Percentiles rank a stretch among this genome's conserved stretches.
phyloP scores from a whole-genome alignment of 768 basidiomycete genomes.

The Amanita molliuscula region DNA sequence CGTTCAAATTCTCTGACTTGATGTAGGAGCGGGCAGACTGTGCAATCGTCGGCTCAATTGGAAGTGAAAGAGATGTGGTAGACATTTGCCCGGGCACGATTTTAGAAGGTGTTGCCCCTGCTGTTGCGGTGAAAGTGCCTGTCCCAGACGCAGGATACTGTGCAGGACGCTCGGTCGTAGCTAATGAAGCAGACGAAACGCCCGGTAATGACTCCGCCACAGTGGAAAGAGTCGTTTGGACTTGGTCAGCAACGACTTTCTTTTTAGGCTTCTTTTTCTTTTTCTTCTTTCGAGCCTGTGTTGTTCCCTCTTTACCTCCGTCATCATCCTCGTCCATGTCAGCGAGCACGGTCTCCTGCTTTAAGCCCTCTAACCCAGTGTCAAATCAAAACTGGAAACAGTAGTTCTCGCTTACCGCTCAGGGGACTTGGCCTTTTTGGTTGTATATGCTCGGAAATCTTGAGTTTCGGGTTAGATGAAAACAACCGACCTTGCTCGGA shows the following conservation, averaged over 20 bases:
- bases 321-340: constrained; percentile 60
- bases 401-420: neutral
- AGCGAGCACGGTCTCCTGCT: constrained; percentile 15
- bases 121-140: constrained; percentile 13
- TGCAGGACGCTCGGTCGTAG: constrained; percentile 6
- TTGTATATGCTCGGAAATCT: constrained; percentile 18
- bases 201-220: constrained; percentile 10
- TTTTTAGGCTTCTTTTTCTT: constrained; percentile 74
- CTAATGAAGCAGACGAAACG: constrained; percentile 6
- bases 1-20: constrained; percentile 34
- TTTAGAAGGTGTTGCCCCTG: constrained; percentile 8
- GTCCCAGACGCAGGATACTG: constrained; percentile 11
- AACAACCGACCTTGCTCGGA: constrained; percentile 51
- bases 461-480: constrained; percentile 31
- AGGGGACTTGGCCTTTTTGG: constrained; percentile 10
- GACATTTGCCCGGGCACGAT: constrained; percentile 15
- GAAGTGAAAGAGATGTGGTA: constrained; percentile 24
- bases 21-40: constrained; percentile 68
- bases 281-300: constrained; percentile 31
- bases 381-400: neutral
- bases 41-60: constrained; percentile 38
- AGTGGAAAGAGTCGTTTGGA: constrained; percentile 12
- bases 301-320: constrained; percentile 45
- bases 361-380: neutral
- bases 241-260: constrained; percentile 26